Evolutionary conservation across 257 asterid species (phyloP).

Genomic region (Capsicum pubescens): DNA sequence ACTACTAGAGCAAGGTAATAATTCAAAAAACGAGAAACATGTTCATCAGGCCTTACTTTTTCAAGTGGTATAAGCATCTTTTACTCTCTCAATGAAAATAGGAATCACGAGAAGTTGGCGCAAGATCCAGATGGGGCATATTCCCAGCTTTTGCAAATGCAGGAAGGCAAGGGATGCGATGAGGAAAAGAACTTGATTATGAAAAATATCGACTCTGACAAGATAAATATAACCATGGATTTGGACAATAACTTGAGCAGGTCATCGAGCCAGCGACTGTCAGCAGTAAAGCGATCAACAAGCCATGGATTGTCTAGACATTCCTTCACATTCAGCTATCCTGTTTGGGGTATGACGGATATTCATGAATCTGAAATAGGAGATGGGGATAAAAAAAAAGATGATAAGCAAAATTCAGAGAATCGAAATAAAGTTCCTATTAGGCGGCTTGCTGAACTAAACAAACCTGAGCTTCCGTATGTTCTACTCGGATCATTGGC

Average conservation of each 20-base stretch:
- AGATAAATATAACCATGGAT: not conserved
- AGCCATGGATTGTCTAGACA: not conserved
- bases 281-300: not conserved
- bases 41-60: not conserved
- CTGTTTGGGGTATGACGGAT: no score
- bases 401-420: not conserved
- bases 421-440: conserved; percentile 24
- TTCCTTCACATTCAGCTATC: not conserved
- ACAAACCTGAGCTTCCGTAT: conserved; percentile 37
- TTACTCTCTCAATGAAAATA: conserved; percentile 9
- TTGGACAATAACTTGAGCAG: not conserved
- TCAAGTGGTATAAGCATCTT: not conserved
- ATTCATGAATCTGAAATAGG: not conserved
- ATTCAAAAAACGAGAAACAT: not conserved
- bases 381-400: not conserved
- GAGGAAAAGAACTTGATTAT: not conserved
- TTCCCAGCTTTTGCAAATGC: conserved; percentile 30
- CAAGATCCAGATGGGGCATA: conserved; percentile 36
- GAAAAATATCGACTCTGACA: not conserved
- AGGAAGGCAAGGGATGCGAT: not conserved
- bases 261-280: not conserved
- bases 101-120: conserved; percentile 42
- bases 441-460: conserved; percentile 26
- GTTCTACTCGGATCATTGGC: conserved; percentile 38
- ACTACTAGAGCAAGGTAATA: conserved; percentile 43